Conservation (phyloP, 2,329 filamentous ascomycete genomes). For the Camillea tinctor region DNA sequence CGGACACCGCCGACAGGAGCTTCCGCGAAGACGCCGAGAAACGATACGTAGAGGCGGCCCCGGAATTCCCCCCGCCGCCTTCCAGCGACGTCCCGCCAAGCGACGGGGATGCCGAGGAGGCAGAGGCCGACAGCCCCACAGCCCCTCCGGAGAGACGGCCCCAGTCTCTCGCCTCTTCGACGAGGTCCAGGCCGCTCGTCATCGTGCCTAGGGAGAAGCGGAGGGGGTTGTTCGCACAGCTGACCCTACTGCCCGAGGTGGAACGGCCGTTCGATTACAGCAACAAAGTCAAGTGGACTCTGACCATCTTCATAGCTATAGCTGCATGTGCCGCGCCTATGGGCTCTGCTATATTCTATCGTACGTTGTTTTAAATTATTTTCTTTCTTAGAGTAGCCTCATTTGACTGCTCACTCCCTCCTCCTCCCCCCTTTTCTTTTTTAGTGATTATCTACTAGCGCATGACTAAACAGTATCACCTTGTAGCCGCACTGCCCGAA, state of each 20-base stretch:
- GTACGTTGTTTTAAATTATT: slow-evolving; percentile 56
- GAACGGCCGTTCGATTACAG: slow-evolving; percentile 72
- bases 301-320: slow-evolving; percentile 75
- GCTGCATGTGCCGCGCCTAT: slow-evolving; percentile 78
- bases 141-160: slow-evolving; percentile 6
- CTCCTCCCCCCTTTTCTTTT: not conserved
- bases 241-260: slow-evolving; percentile 76
- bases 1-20: slow-evolving; percentile 3
- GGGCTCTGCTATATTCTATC: slow-evolving; percentile 81
- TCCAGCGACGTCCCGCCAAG: slow-evolving; percentile 8
- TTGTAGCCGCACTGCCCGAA: slow-evolving; percentile 63
- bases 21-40: not conserved
- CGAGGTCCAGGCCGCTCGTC: slow-evolving; percentile 10
- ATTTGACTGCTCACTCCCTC: slow-evolving; percentile 4
- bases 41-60: slow-evolving; percentile 6
- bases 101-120: slow-evolving; percentile 20
- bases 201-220: slow-evolving; percentile 38
- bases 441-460: not conserved
- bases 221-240: slow-evolving; percentile 69
- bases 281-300: slow-evolving; percentile 75
- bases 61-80: slow-evolving; percentile 12
- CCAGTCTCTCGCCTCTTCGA: slow-evolving; percentile 16
- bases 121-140: not conserved
- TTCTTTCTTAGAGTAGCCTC: too few relatives aligned
- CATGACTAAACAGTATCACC: slow-evolving; percentile 7